Evolutionary conservation across 2,329 filamentous ascomycete species (phyloP), one percentile per base, ranked within the genome.

Genomic region (Trichoderma koningii): DNA sequence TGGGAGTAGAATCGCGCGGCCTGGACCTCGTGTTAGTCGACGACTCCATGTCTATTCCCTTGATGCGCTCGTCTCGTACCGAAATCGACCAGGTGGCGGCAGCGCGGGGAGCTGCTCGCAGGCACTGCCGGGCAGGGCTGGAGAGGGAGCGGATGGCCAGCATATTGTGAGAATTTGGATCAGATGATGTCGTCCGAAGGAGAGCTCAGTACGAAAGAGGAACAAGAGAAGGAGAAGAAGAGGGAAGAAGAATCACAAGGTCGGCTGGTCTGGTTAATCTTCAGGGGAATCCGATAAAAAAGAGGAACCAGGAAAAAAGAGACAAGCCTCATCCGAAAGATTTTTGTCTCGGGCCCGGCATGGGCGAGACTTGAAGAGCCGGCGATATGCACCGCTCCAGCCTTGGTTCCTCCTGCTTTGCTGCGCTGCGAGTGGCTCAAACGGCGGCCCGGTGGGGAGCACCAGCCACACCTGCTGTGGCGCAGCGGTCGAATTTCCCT

Each of bases 121-220:
- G 82, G 85, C 87, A 91, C 83, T 96, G 91, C 80, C 85, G 81
- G 79, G 87, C 86, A 75, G 91, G 89, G 75, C 86, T 86, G 79
- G 88, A 87, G 79, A 93, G 86, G 74, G 88, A 87, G 81, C 92
- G 89, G 78, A 90, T 83, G 80, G 90, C 88, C 81, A 96, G 84
- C 93, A 97, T 97, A 97, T 97, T 76, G 77, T 90, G 84, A 79
- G 71, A 72, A 64, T 68, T 68, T 65, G 42, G 63, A 50, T 10
- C 3, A 15, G 34, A 23, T 23, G 17, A 17, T 26, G 7, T 42
- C 28, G n/a, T 38, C 34, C 34, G 34, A 38, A 38, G 34, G 7
- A 38, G 34, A 38, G 34, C 34, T 38, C 34, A 38, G 53, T 51
- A 65, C 61, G 51, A 60, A 63, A 66, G 55, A 62, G 63, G 63